A percentile compares a stretch with the other conserved stretches of the same genome.
Evolutionary conservation across 192 early-diverging fungal genomes (phyloP).

Genomic region (Glomus cerebriforme): DNA sequence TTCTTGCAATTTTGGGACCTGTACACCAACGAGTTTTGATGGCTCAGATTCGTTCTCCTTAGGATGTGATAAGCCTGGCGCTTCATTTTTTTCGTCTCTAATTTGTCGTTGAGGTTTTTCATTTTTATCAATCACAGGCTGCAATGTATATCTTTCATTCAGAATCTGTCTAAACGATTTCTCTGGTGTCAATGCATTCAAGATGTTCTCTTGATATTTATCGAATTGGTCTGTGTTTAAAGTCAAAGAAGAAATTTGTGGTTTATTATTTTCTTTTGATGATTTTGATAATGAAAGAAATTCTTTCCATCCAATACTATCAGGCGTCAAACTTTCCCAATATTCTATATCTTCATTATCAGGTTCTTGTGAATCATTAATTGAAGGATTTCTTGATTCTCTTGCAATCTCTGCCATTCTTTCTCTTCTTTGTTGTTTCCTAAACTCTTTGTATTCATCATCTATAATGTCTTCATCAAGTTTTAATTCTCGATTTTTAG

Average conservation of each 20-base stretch:
- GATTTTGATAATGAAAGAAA: background rate
- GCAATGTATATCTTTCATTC: background rate
- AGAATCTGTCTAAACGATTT: background rate
- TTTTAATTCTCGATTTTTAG: background rate
- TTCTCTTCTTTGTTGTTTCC: background rate
- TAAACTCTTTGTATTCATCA: background rate
- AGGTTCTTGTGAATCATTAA: background rate
- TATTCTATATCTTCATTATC: background rate
- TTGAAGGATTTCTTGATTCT: background rate
- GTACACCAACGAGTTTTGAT: background rate
- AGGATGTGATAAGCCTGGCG: background rate
- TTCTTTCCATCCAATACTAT: background rate
- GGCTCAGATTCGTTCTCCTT: background rate
- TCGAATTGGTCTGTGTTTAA: background rate
- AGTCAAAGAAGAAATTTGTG: background rate
- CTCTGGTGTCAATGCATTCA: background rate
- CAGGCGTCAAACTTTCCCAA: background rate
- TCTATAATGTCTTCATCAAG: background rate
- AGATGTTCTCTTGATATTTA: background rate
- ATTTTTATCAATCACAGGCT: background rate
- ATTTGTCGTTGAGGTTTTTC: background rate
- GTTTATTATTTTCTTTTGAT: background rate
- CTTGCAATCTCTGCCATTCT: background rate
- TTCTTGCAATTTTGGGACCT: background rate
- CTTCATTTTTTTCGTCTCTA: background rate